phyloP scores from a whole-genome alignment of 2,329 filamentous ascomycete species.

The Penicillium fuscoglaucum region DNA sequence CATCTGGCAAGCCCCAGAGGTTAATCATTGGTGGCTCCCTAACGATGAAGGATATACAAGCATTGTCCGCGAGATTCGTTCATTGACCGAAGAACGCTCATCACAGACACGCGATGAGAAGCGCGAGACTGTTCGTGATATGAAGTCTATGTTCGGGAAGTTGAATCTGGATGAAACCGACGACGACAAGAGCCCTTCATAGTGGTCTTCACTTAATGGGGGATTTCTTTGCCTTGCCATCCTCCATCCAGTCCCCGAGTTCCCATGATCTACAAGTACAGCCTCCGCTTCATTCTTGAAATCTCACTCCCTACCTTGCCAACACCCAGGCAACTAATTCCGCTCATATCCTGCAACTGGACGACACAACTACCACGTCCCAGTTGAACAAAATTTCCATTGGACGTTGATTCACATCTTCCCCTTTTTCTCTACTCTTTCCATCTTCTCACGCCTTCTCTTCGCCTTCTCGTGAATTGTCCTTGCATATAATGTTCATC shows the following conservation, averaged over 20 bases:
- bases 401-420: background rate
- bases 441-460: background rate
- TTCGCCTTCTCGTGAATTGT: background rate
- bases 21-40: constrained; percentile 86
- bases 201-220: constrained; percentile 10
- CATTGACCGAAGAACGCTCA: constrained; percentile 77
- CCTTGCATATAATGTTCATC: background rate
- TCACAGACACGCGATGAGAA: constrained; percentile 54
- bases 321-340: background rate
- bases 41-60: constrained; percentile 73
- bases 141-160: constrained; percentile 70
- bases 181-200: constrained; percentile 31
- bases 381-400: background rate
- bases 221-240: background rate
- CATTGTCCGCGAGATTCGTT: constrained; percentile 73
- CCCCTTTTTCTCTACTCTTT: background rate
- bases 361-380: background rate
- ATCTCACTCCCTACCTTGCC: background rate
- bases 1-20: constrained; percentile 69
- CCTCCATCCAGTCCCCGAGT: background rate
- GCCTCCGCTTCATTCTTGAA: background rate
- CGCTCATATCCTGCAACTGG: background rate
- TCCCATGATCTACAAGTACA: background rate
- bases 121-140: constrained; percentile 68
- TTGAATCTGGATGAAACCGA: constrained; percentile 54